Evolutionary conservation across 148 eudicot genomes (phyloP), one percentile per base, ranked within the genome.

Genomic region (Hydrangea macrophylla): DNA sequence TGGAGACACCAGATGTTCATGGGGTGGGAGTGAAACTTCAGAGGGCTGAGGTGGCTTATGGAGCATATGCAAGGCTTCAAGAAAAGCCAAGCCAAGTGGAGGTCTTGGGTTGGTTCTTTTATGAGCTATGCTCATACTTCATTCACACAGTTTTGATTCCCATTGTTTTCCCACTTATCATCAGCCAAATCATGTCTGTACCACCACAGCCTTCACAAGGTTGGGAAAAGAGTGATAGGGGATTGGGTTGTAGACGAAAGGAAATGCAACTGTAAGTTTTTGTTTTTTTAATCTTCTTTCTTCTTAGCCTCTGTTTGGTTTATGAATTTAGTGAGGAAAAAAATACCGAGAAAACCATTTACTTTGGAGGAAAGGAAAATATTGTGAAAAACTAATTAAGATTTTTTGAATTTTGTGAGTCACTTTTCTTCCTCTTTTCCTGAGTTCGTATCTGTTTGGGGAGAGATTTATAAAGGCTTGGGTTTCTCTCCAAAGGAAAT

Each of bases 121-220:
- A 82, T 50, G 86, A 66, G 25, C 56, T 82, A 9, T 82, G 83
- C 71, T 79, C 86, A 0, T 82, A 79, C 61, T 82, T 79, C 33
- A 62, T 79, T 62, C 86, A 82, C 58, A 70, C 83, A 1, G 86
- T 82, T 57, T 64, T 82, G 17, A 50, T 82, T 58, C 82, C 86
- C 17, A 73, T 82, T 40, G 60, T 82, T 65, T 82, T 82, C 56
- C 86, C 86, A 0, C 78, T 82, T 30, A 73, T 82, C 25, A 76
- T 82, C 37, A 79, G 86, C 72, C 83, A 82, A 33, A 76, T 73
- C 35, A 27, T 65, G 5, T 6, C 58, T 1, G 3, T 28, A 9
- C 74, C 75, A 28, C 72, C 61, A 1, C 53, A 58, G 26, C 75
- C 81, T 23, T 51, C 39, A 4, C 71, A 35, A 24, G 82, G 70